phyloP scores from a whole-genome alignment of 257 asterid genomes.

The Primulina eburnea region DNA sequence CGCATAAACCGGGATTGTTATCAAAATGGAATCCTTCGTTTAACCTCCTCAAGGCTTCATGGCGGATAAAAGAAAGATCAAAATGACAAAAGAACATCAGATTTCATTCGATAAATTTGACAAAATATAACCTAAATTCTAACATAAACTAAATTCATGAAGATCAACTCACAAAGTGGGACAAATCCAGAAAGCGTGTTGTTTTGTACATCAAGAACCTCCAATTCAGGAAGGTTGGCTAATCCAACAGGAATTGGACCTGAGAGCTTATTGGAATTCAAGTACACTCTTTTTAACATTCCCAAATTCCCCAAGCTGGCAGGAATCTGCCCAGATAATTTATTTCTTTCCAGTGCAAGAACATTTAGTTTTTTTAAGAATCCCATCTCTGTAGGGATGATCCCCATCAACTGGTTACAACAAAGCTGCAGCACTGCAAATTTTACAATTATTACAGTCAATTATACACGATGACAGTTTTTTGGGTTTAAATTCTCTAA shows the following conservation, averaged over 20 bases:
- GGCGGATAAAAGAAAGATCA: not conserved
- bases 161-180: conserved; percentile 54
- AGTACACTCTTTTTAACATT: conserved; percentile 43
- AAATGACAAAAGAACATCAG: conserved; percentile 7
- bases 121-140: not conserved
- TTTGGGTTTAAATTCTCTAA: too few species aligned
- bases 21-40: conserved; percentile 47
- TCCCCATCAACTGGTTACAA: conserved; percentile 64
- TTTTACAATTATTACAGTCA: conserved; percentile 12
- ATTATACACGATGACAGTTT: not conserved
- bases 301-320: conserved; percentile 46
- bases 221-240: conserved; percentile 47
- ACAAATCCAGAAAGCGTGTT: conserved; percentile 73
- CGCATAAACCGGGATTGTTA: conserved; percentile 80
- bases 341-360: conserved; percentile 53
- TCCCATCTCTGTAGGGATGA: conserved; percentile 62
- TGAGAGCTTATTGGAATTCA: conserved; percentile 66
- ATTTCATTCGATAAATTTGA: not conserved
- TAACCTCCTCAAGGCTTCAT: conserved; percentile 61
- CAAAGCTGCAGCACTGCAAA: conserved; percentile 74
- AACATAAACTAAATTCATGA: not conserved
- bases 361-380: conserved; percentile 46
- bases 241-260: conserved; percentile 61
- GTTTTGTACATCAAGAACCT: conserved; percentile 63
- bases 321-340: conserved; percentile 61